A percentile compares a stretch with the other conserved stretches of the same genome.
phyloP scores from a whole-genome alignment of 345 rosid genomes.

The Populus davidiana region DNA sequence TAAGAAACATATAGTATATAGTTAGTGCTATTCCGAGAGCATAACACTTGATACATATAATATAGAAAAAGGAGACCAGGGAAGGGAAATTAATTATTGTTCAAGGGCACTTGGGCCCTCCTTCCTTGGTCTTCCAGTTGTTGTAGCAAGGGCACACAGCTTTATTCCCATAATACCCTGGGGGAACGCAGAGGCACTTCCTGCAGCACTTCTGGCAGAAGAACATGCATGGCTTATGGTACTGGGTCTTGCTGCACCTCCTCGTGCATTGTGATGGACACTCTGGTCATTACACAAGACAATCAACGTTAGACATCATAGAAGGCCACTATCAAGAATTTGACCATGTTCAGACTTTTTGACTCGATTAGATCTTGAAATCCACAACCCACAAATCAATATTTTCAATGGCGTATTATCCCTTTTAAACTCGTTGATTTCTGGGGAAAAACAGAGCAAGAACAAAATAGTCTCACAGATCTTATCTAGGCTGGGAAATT shows the following conservation, averaged over 20 bases:
- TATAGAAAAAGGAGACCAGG: not conserved
- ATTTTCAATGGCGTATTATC: too few species aligned
- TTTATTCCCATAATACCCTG: conserved; percentile 17
- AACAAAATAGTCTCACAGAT: too few species aligned
- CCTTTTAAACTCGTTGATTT: too few species aligned
- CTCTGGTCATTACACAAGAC: conserved; percentile 43
- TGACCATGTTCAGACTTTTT: conserved; percentile 15
- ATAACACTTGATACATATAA: not conserved
- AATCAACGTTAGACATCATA: too few species aligned
- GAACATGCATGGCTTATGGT: conserved; percentile 39
- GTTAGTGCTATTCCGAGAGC: not conserved
- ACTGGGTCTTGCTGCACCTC: conserved; percentile 29
- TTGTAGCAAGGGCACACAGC: conserved; percentile 35
- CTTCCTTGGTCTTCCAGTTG: conserved; percentile 37
- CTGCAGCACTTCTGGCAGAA: conserved; percentile 33
- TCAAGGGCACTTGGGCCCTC: conserved; percentile 34
- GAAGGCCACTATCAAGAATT: not conserved
- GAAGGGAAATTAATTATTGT: not conserved
- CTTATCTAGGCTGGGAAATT: too few species aligned
- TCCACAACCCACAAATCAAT: not conserved
- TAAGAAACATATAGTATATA: not conserved
- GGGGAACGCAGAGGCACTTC: conserved; percentile 31
- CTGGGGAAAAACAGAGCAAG: too few species aligned
- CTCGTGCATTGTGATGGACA: conserved; percentile 45
- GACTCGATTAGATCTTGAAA: too few species aligned